Evolutionary conservation across 805 yeast species (phyloP).

Genomic region (Candida andamanensis): DNA sequence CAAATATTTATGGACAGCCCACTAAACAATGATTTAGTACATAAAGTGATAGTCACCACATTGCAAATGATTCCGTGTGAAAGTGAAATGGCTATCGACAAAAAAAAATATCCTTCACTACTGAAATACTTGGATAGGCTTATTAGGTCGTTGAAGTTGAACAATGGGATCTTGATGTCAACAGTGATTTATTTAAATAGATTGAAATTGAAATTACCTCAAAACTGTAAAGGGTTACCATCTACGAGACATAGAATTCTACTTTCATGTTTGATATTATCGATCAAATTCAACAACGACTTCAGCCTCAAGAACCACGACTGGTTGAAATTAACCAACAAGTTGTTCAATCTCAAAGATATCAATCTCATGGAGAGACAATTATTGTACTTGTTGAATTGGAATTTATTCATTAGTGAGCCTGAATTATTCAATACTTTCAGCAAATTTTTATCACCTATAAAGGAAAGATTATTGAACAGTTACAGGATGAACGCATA

Average conservation of each 20-base stretch:
- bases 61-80: constrained; percentile 61
- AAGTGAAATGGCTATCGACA: constrained; percentile 15
- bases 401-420: constrained; percentile 55
- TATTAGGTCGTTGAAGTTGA: constrained; percentile 73
- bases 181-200: constrained; percentile 65
- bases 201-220: constrained; percentile 56
- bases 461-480: constrained; percentile 36
- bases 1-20: constrained; percentile 57
- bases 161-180: constrained; percentile 72
- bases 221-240: constrained; percentile 70
- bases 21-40: constrained; percentile 70
- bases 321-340: constrained; percentile 78
- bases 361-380: constrained; percentile 80
- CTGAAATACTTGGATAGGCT: constrained; percentile 69
- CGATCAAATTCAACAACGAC: constrained; percentile 73
- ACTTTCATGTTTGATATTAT: constrained; percentile 65
- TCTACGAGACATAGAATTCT: constrained; percentile 78
- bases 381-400: constrained; percentile 58
- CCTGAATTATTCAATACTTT: constrained; percentile 40
- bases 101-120: constrained; percentile 55
- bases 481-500: constrained; percentile 26
- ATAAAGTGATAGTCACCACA: constrained; percentile 60
- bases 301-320: constrained; percentile 72
- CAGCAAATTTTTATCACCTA: constrained; percentile 47
- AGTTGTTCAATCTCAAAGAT: constrained; percentile 61